Evolutionary conservation across 164 flowering plant genomes (phyloP), one percentile per base, ranked within the genome.

Genomic region (Saururus chinensis): DNA sequence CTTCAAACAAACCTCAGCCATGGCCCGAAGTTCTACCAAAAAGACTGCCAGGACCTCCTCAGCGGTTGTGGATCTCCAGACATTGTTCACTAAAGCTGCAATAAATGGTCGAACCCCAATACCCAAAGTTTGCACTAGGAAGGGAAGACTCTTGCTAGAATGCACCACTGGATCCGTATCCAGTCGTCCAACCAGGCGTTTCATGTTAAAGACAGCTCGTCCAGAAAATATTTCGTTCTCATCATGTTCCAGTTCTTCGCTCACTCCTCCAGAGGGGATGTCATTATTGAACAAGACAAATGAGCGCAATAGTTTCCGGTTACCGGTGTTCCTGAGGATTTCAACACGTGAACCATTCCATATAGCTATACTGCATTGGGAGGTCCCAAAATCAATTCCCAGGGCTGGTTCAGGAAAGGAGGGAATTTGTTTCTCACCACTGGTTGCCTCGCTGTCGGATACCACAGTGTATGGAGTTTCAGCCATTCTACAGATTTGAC

Each of bases 161-260:
- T 80, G 96, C 60, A 89, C 85, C 13, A 92, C 82, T 4, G 96
- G 98, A 58, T 92, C 96, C n/a, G 90, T 87, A 64, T 92, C 98
- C 57, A 79, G 74, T 70, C 96, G 70, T 16, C 98, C 96, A 59
- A 92, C 76, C 5, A 92, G 72, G 55, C 98, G 92, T 64, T 87
- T 88, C 78, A 89, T 77, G 77, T 92, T 92, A 79, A 92, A 92
- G 41, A 92, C 74, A 21, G 98, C 77, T 52, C 96, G 75, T 10
- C 98, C 98, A 9, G 90, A 79, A 37, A 89, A 62, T 67, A 92
- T 77, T 35, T 92, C 96, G 42, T 73, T 63, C 66, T 88, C 96
- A 45, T 60, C 60, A 49, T 81, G 75, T 61, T 78, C 65, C 40
- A 78, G 67, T 42, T 80, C 84, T 53, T 67, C 76, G 60, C 70